These are phyloP conservation scores for Cercospora beticola DNA, from an alignment of 2,329 filamentous ascomycete species.

Conservation along the genomic window DNA sequence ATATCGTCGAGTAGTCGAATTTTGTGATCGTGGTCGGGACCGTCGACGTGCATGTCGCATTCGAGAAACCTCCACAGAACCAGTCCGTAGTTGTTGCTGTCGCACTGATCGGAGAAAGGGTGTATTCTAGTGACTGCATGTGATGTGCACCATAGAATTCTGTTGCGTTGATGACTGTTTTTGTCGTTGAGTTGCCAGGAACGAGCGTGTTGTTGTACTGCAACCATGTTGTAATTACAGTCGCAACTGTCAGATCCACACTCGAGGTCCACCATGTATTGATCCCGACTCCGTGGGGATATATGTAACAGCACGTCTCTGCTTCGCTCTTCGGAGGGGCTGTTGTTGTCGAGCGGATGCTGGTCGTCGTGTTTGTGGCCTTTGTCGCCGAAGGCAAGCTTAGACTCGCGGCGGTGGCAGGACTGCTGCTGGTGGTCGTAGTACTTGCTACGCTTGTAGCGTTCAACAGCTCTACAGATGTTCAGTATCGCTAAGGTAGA, in stretches of 20 bases:
- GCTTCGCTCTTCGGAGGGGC: neutral
- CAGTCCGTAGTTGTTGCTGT: constrained; percentile 3
- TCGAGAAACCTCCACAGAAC: neutral
- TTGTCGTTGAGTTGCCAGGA: constrained; percentile 14
- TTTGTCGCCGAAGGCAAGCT: neutral
- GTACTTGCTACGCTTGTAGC: neutral
- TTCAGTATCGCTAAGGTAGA: neutral
- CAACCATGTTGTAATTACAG: constrained; percentile 17
- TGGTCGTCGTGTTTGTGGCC: neutral
- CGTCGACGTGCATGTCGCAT: neutral
- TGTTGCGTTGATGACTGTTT: constrained; percentile 8
- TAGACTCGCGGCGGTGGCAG: neutral
- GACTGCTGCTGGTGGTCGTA: neutral
- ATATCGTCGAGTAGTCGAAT: constrained; percentile 5
- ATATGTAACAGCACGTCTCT: constrained; percentile 16
- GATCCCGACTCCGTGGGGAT: constrained; percentile 11
- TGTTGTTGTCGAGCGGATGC: neutral
- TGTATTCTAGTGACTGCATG: neutral
- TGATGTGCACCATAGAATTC: constrained; percentile 5
- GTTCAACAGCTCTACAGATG: neutral
- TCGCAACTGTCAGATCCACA: constrained; percentile 12
- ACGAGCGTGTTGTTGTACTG: constrained; percentile 16
- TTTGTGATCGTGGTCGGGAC: neutral
- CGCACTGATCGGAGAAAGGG: neutral
- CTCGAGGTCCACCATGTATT: constrained; percentile 19